Base-by-base conservation (phyloP, 2,329 filamentous ascomycete genomes). In the Penicillium sumatraense region DNA sequence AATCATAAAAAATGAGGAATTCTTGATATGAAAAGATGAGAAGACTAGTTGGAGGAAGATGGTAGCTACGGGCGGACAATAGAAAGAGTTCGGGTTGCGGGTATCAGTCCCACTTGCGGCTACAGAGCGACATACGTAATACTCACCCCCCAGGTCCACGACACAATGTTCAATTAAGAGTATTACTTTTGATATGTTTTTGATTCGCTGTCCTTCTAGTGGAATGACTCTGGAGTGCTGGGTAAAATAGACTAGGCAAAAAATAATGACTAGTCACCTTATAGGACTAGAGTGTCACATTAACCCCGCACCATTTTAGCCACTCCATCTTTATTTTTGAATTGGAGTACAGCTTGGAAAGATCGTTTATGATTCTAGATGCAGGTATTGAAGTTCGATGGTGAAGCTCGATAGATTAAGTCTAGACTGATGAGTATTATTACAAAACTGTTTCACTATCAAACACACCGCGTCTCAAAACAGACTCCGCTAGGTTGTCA, bases 221-320 rank as follows among this genome's bases (percentile, higher is more conserved):
- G 40, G 26, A 26, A 26, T 42, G 11, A 23, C 14, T 42, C 16
- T 23, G 26, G 24, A 31, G 23, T 27, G 41, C 26, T 45, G 41
- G 41, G n/a, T 45, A 45, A 45, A 29, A 6, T 16, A 18, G 5
- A 45, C 29, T 45, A 45, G 41, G 23, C 41, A 45, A 13, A 45
- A n/a, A 45, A 20, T 26, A 45, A 18, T 45, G 24, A 27, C 11
- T 45, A 9, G 41, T 8, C 26, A 29, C 41, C 41, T 45, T 27
- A 7, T 45, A 31, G 41, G 26, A 2, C 10, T 45, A 31, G 10
- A 20, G 18, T 18, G 8, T 13, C 14, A 20, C 41, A 31, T 31
- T 7, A 31, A 45, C 41, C 41, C 41, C 41, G 41, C 41, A 45
- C 26, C 26, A 31, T 10, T 45, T 45, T 45, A 45, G n/a, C 41